Evolutionary conservation across 352 stramenopile species (phyloP), one percentile per base, ranked within the genome.

Genomic region (Hyaloperonospora brassicae): DNA sequence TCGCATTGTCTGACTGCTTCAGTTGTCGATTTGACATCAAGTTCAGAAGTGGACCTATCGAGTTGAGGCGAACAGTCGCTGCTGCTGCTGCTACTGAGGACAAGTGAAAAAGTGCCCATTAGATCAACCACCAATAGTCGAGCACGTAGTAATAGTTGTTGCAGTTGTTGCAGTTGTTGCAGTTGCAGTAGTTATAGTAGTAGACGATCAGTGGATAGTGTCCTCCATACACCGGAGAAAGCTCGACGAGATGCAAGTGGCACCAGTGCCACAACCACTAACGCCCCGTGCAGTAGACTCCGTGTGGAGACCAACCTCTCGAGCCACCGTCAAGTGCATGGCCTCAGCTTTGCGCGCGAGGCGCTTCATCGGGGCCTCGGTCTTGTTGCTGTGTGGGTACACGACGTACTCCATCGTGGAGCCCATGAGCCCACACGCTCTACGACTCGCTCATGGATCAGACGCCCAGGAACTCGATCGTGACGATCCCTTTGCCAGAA

Each of bases 401-500:
- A 49, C 58, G 41, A 64, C 61, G 23, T 86, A 84, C 50, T 76
- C 82, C 35, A 58, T 89, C 30, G 73, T 69, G 0, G 55, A 79
- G 25, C 82, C 82, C 22, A 88, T 75, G 1, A 89, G 77, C 47
- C 50, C 62, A 25, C 72, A 73, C 57, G 83, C 78, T 23, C 57
- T 89, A 11, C 71, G 68, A 31, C 59, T 87, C 23, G 79, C 79
- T 5, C 66, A 88, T 27, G 79, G 70, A 3, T 36, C 72, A 4
- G 69, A 87, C 44, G 73, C 75, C 7, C 63, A 86, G 23, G 52
- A 79, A 53, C 58, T 93, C 44, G 68, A 81, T 17, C 61, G 61
- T 0, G 59, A 60, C 5, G 82, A 90, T 46, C 52, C 73, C 2
- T 89, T 90, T 47, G 79, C 80, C 12, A 40, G 77, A 36, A 80